Base-by-base conservation (phyloP, 2,329 filamentous ascomycete species). In the Colletotrichum lentis region DNA sequence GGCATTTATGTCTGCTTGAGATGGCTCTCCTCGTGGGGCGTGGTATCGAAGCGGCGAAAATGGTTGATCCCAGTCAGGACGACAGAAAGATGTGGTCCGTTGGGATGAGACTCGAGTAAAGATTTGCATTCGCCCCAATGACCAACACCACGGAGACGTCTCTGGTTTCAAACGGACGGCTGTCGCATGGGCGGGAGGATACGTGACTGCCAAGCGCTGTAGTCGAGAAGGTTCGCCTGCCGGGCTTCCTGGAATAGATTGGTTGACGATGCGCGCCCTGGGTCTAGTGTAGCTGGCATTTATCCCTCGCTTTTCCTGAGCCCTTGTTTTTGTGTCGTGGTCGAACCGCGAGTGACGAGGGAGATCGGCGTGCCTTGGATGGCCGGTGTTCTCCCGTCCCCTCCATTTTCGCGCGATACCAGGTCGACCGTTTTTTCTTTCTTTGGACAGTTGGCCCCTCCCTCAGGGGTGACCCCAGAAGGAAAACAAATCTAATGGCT, bases 1-100 rank as follows among this genome's bases (percentile, higher is more conserved):
- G 70, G 70, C 69, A 71, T 71, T 71, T 71, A 71, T 71, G 70
- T 70, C 61, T 66, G 66, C 66, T 58, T 70, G 57, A 39, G 67
- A 64, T 64, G 68, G 64, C 50, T 57, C 58, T 62, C 56, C 58
- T 63, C 67, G 53, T 69, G 64, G 64, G 69, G 66, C 55, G 58
- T 59, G 53, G 56, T 50, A 57, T 44, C 63, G 41, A 59, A 52
- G 58, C 62, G 54, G 46, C 55, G 44, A 70, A 50, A 67, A 63
- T 65, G 69, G 69, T 53, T 69, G 67, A 70, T 70, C 67, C 69
- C 53, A 59, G 58, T 70, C 43, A 41, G 43, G 62, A 70, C 43
- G 46, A 57, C 49, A 63, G 52, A 69, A 64, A 41, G 65, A 64
- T 54, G 64, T 60, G 47, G 62, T 47, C 50, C 53, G 67, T 64